A percentile compares a stretch with the other conserved stretches of the same genome.
Evolutionary conservation across 2,329 filamentous ascomycete genomes (phyloP).

Genomic region (Achaetomium macrosporum): DNA sequence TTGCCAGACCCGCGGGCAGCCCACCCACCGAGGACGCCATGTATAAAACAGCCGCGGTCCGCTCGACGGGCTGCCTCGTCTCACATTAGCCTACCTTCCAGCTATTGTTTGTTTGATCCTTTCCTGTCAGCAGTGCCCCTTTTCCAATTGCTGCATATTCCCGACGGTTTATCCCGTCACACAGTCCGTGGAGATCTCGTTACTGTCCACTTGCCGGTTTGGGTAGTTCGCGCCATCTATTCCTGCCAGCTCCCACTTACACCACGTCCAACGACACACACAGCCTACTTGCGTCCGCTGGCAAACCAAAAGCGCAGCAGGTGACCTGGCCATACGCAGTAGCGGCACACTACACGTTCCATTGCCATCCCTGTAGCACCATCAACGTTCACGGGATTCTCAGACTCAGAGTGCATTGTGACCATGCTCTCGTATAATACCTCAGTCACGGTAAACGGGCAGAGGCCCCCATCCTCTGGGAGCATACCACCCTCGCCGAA

Average conservation of each 20-base stretch:
- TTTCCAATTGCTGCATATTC: not conserved
- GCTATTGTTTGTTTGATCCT: constrained; percentile 1
- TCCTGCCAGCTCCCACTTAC: constrained; percentile 16
- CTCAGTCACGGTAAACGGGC: constrained; percentile 40
- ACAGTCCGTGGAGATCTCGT: not conserved
- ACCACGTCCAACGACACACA: not conserved
- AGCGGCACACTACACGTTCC: constrained; percentile 1
- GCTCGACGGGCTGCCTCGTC: constrained; percentile 17
- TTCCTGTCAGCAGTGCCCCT: not conserved
- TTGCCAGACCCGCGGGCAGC: constrained; percentile 14
- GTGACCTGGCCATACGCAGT: constrained; percentile 15
- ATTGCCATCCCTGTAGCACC: not conserved
- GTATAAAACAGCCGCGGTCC: constrained; percentile 23
- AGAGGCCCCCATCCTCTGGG: constrained; percentile 27
- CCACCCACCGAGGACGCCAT: constrained; percentile 12
- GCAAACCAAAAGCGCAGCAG: too few species aligned
- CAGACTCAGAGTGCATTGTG: not conserved
- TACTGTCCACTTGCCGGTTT: constrained; percentile 4
- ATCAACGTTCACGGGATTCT: not conserved
- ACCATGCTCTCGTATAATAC: constrained; percentile 49
- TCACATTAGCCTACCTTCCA: not conserved
- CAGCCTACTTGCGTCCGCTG: not conserved
- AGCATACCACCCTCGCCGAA: constrained; percentile 28
- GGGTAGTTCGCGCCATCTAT: constrained; percentile 7
- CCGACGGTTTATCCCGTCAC: too few species aligned